Evolutionary conservation across 345 rosid species (phyloP), one percentile per base, ranked within the genome.

Genomic region (Gossypium anomalum): DNA sequence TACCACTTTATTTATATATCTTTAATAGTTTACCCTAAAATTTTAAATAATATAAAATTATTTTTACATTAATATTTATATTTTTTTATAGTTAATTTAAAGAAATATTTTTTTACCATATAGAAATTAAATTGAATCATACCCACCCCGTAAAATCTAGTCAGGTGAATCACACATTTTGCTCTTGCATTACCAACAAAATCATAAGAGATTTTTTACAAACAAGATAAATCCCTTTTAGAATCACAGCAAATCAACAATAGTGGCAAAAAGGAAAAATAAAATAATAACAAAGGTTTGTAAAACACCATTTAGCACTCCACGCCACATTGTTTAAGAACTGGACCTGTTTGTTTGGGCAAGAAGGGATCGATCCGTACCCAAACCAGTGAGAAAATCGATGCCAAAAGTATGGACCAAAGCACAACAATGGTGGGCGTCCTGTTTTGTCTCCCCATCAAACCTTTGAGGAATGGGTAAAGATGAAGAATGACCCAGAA

Each of bases 401-500:
- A 93, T 4, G 98, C 96, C 3, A 93, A 85, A 22, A 92, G 96
- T 4, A 93, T 71, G 2, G 97, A 92, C 98, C 98, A 93, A 1
- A 92, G 89, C 22, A 93, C 94, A 25, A 93, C 98, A 49, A 93
- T 93, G 19, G 98, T 93, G 1, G 98, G 98, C 3, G 97, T 93
- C 86, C 97, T 80, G 83, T 92, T 93, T 66, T 93, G 98, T 20
- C 82, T 81, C 80, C 98, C 97, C 98, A 92, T 92, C 73, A 94
- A 72, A 83, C 97, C 98, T 78, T 94, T 94, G 73, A 94, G 93
- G 86, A 94, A 94, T 56, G 97, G 98, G 74, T 92, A 92, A 75
- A 94, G 94, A 85, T 92, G 98, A 80, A 89, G 87, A 66, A 94
- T 94, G 67, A 92, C 98, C 98, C 98, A 94, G 84, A 94, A 92